These are phyloP conservation scores for Diplodia mutila DNA, from an alignment of 2,329 filamentous ascomycete genomes.

Conservation along the genomic window DNA sequence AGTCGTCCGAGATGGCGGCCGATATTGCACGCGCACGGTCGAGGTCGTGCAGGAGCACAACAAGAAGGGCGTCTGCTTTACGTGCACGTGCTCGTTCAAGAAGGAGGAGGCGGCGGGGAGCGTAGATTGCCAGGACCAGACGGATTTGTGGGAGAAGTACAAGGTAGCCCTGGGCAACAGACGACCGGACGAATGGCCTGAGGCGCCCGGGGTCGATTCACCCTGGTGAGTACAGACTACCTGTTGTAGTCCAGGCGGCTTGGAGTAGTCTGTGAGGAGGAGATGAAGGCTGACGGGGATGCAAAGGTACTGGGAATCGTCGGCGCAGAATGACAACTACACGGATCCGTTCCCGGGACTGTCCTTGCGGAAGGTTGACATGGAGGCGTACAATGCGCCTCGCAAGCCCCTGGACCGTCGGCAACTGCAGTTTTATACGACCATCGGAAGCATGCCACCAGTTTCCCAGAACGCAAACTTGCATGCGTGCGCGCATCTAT, in stretches of 20 bases:
- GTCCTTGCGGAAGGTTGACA: constrained; percentile 57
- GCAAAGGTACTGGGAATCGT: constrained; percentile 35
- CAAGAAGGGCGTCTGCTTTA: constrained; percentile 54
- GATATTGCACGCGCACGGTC: constrained; percentile 57
- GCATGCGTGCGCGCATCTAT: constrained; percentile 62
- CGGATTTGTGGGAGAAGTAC: constrained; percentile 44
- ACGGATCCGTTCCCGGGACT: constrained; percentile 51
- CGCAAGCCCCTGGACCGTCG: constrained; percentile 42
- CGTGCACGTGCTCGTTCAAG: constrained; percentile 58
- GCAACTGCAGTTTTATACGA: constrained; percentile 40
- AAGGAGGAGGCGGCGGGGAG: constrained; percentile 41
- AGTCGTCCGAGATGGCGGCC: constrained; percentile 55
- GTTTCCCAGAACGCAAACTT: constrained; percentile 50
- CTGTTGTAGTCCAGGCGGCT: background rate
- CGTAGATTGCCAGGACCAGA: constrained; percentile 40
- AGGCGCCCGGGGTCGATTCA: constrained; percentile 42
- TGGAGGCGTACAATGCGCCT: constrained; percentile 52
- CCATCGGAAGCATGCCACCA: constrained; percentile 39
- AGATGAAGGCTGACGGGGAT: constrained; percentile 30
- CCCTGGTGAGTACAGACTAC: constrained; percentile 40
- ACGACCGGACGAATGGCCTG: constrained; percentile 33
- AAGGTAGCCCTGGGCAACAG: constrained; percentile 39
- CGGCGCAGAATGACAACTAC: constrained; percentile 37
- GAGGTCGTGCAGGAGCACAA: constrained; percentile 54
- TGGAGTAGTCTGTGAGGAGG: background rate